Base-by-base conservation (phyloP, 495 filamentous ascomycete genomes). In the Penicillium crystallinum region DNA sequence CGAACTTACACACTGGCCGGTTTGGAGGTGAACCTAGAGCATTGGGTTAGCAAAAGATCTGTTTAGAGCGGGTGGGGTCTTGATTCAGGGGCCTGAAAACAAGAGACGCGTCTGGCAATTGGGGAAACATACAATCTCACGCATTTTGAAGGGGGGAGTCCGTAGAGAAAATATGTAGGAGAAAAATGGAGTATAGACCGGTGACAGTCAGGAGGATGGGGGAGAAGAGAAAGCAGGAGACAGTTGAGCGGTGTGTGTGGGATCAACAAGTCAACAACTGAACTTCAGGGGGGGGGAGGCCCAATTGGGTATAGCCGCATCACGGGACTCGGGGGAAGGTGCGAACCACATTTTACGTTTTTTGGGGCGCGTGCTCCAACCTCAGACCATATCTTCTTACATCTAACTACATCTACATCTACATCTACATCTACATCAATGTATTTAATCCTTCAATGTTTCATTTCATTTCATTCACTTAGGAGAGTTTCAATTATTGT, bases 11-110 rank as follows among this genome's bases (percentile, higher is more conserved):
- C 90, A 95, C 85, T 98, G 93, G 77, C 95, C 93, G 78, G 93
- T 97, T 77, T 99, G 95, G 64, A 98, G 90, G 77, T 88, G 85
- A 73, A 99, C 91, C 91, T 97, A 61, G 68, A 55, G 61, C 57
- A 56, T 59, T 74, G 71, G 38, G 62, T 67, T 64, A 70, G 71
- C 71, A 64, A 49, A 47, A 50, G 55, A 46, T 59, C 47, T 49
- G 47, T 41, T 50, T 23, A 34, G 64, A 73, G 73, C 71, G 74
- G 76, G 73, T 72, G 75, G 76, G 73, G 71, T 68, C 46, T 17
- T 43, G 54, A 44, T 62, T 74, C 69, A 74, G 70, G 73, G 68
- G 74, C 57, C 51, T 36, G 40, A 61, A 55, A 61, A 59, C 61
- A 57, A 51, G 61, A 50, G 65, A 75, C 70, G 68, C 68, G 74